A percentile compares a stretch with the other conserved stretches of the same genome.
These are phyloP conservation scores for Entoloma clypeatum DNA, from an alignment of 1,284 basidiomycete species.

Conservation along the genomic window DNA sequence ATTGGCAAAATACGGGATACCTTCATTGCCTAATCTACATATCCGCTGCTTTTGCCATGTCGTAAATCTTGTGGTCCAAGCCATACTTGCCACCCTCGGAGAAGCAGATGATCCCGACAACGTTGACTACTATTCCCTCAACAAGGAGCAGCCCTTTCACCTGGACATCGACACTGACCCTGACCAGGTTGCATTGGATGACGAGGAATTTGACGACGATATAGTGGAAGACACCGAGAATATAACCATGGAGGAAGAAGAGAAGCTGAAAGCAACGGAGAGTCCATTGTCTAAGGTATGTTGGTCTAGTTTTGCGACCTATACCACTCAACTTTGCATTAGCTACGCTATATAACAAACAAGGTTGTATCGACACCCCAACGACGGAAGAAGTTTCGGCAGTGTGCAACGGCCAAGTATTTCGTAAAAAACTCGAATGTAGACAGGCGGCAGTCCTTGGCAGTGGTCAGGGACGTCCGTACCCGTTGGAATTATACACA, in stretches of 20 bases:
- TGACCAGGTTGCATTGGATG: slow-evolving; percentile 17
- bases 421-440: slow-evolving; percentile 1
- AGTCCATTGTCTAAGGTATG: too few species aligned
- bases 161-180: slow-evolving; percentile 24
- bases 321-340: slow-evolving; percentile 6
- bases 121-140: slow-evolving; percentile 24
- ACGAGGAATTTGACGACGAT: slow-evolving; percentile 11
- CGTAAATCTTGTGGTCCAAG: slow-evolving; percentile 36
- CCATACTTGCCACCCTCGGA: slow-evolving; percentile 24
- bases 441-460: slow-evolving; percentile 15
- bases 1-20: slow-evolving; percentile 19
- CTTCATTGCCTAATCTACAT: slow-evolving; percentile 17
- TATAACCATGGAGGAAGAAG: background rate
- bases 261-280: background rate
- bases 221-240: slow-evolving; percentile 12
- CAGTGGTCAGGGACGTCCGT: slow-evolving; percentile 24
- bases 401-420: slow-evolving; percentile 7
- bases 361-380: slow-evolving; percentile 19
- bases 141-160: slow-evolving; percentile 28
- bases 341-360: slow-evolving; percentile 14
- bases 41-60: slow-evolving; percentile 31
- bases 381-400: slow-evolving; percentile 9
- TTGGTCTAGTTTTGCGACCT: background rate
- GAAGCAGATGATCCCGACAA: slow-evolving; percentile 29
- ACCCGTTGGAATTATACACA: slow-evolving; percentile 31